Percentiles rank a stretch among this genome's conserved stretches.
Evolutionary conservation across 208 protist species (phyloP).

Genomic region (Leishmania tropica): DNA sequence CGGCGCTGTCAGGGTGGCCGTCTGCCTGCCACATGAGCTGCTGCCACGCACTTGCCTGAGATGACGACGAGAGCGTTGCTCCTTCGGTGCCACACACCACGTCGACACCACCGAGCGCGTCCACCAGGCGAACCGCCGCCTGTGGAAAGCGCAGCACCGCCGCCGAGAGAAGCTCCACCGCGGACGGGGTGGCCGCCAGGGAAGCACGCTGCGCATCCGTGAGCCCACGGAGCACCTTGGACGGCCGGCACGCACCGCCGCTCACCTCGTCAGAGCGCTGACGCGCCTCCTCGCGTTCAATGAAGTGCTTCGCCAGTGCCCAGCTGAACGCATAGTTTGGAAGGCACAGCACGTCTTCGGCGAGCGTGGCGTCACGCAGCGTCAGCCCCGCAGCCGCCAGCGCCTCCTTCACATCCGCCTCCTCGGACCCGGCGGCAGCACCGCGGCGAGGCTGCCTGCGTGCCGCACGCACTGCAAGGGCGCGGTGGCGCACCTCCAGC

Average conservation of each 20-base stretch:
- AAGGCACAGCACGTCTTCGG: slow-evolving; percentile 36
- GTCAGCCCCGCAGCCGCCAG: neutral
- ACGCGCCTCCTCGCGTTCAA: slow-evolving; percentile 52
- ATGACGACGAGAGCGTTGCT: slow-evolving; percentile 17
- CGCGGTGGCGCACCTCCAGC: slow-evolving; percentile 47
- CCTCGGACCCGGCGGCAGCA: neutral
- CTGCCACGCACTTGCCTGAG: slow-evolving; percentile 8
- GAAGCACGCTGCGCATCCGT: slow-evolving; percentile 35
- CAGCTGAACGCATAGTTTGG: slow-evolving; percentile 83
- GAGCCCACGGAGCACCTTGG: slow-evolving; percentile 65
- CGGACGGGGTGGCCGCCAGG: slow-evolving; percentile 37
- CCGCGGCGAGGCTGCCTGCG: neutral
- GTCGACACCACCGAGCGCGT: slow-evolving; percentile 43
- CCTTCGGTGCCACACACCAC: slow-evolving; percentile 25
- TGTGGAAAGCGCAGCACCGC: slow-evolving; percentile 66
- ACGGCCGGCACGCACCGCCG: slow-evolving; percentile 17
- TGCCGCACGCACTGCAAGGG: slow-evolving; percentile 6
- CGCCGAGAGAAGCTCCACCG: slow-evolving; percentile 44
- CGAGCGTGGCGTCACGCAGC: slow-evolving; percentile 18
- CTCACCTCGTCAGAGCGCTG: slow-evolving; percentile 10
- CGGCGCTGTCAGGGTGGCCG: slow-evolving; percentile 1
- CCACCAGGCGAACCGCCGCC: slow-evolving; percentile 57
- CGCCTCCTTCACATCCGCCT: slow-evolving; percentile 9
- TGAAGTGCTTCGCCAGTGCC: slow-evolving; percentile 71
- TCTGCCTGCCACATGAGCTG: slow-evolving; percentile 1